Percentiles rank a stretch among this genome's conserved stretches.
phyloP scores from a whole-genome alignment of 441 rosid species.

The Gossypium trilobum region DNA sequence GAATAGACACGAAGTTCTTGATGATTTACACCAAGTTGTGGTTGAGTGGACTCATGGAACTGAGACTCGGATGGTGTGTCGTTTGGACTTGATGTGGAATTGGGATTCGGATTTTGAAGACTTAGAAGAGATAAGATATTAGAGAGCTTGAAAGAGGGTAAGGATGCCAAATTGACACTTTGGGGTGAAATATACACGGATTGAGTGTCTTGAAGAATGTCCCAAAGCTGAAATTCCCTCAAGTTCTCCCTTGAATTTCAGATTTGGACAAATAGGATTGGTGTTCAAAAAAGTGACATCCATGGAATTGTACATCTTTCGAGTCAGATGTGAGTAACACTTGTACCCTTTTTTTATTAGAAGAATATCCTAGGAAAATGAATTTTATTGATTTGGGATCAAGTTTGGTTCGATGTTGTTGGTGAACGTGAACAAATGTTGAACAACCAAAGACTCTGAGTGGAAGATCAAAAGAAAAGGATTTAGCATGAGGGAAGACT shows the following conservation, averaged over 20 bases:
- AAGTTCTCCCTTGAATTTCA: neutral
- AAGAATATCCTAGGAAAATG: neutral
- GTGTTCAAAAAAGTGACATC: neutral
- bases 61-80: neutral
- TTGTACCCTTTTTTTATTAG: neutral
- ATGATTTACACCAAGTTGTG: neutral
- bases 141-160: neutral
- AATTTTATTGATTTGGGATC: neutral
- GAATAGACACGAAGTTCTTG: neutral
- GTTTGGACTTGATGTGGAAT: neutral
- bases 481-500: neutral
- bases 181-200: neutral
- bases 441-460: neutral
- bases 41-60: neutral
- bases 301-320: neutral
- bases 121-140: neutral
- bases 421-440: neutral
- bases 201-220: neutral
- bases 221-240: neutral
- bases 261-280: neutral
- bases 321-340: neutral
- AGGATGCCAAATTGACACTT: neutral
- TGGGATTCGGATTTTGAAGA: neutral
- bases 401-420: neutral
- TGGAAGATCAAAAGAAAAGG: neutral